phyloP scores from a whole-genome alignment of 192 early-diverging fungal species.

The Coemansia sp. region DNA sequence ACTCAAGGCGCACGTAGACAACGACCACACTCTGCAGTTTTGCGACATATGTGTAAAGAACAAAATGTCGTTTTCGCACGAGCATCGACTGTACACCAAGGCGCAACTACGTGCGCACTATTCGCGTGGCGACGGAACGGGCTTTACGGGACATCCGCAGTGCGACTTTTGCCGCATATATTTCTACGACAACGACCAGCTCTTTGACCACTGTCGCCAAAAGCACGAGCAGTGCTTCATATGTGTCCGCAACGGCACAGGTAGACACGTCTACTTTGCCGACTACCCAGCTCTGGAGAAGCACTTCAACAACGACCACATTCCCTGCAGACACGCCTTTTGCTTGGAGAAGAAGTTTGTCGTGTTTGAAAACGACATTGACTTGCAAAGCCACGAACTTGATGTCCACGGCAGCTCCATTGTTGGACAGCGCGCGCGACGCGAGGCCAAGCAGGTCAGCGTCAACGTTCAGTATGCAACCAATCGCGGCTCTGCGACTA shows the following conservation, averaged over 20 bases:
- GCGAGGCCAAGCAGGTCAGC: conserved; percentile 48
- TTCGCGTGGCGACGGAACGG: conserved; percentile 71
- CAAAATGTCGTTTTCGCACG: conserved; percentile 94
- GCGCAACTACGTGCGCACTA: conserved; percentile 79
- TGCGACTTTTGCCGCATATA: conserved; percentile 85
- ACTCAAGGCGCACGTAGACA: conserved; percentile 81
- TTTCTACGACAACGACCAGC: conserved; percentile 92
- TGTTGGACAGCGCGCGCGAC: conserved; percentile 43
- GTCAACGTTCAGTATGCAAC: conserved; percentile 36
- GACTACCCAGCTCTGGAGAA: conserved; percentile 82
- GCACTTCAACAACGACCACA: conserved; percentile 86
- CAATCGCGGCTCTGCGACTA: conserved; percentile 10
- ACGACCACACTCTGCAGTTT: conserved; percentile 72
- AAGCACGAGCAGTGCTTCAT: conserved; percentile 95
- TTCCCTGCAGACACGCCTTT: conserved; percentile 73
- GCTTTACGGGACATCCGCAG: conserved; percentile 84
- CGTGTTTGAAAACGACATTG: conserved; percentile 91
- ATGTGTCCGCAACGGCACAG: conserved; percentile 72
- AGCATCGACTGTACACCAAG: conserved; percentile 84
- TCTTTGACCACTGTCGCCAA: conserved; percentile 93
- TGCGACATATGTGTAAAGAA: conserved; percentile 89
- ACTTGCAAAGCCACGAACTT: conserved; percentile 89
- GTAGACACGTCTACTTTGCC: conserved; percentile 82
- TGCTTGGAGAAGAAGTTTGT: conserved; percentile 96
- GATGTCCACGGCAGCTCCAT: conserved; percentile 35